Evolutionary conservation across 2,329 filamentous ascomycete genomes (phyloP).

Genomic region (Zalaria obscura): DNA sequence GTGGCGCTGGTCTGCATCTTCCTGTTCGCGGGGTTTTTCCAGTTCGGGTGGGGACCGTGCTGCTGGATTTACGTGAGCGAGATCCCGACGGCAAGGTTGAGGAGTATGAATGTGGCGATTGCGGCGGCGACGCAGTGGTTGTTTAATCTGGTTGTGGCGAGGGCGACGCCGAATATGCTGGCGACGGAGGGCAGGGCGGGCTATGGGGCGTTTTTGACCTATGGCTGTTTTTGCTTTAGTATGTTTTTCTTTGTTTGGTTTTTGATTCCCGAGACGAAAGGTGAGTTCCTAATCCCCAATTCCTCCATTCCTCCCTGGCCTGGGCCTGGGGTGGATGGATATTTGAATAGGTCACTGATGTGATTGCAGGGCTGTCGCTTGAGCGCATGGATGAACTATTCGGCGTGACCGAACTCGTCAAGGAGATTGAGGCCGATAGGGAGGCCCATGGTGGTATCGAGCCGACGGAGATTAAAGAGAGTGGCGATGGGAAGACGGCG

Average conservation of each 20-base stretch:
- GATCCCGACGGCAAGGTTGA: slow-evolving; percentile 52
- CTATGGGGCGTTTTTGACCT: slow-evolving; percentile 54
- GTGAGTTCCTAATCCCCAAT: slow-evolving; percentile 13
- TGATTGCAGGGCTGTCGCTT: slow-evolving; percentile 46
- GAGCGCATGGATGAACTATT: slow-evolving; percentile 17
- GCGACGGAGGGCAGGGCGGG: slow-evolving; percentile 34
- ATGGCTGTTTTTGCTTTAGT: slow-evolving; percentile 48
- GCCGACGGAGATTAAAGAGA: not conserved
- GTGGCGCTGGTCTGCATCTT: slow-evolving; percentile 58
- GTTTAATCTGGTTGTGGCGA: slow-evolving; percentile 60
- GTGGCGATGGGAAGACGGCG: not conserved
- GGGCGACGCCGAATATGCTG: slow-evolving; percentile 55
- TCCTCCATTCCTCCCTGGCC: slow-evolving; percentile 46
- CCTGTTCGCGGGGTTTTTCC: slow-evolving; percentile 55
- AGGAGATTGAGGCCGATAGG: slow-evolving; percentile 6
- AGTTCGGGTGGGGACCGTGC: slow-evolving; percentile 11
- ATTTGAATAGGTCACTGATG: slow-evolving; percentile 40
- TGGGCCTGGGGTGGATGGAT: not conserved
- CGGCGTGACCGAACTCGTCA: slow-evolving; percentile 10
- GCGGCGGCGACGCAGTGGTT: slow-evolving; percentile 51
- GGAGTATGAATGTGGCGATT: slow-evolving; percentile 53
- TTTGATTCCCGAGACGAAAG: slow-evolving; percentile 58
- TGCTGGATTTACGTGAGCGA: slow-evolving; percentile 62
- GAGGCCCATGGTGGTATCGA: not conserved
- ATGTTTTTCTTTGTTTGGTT: slow-evolving; percentile 56